phyloP scores from a whole-genome alignment of 257 asterid genomes.

The Solanum peruvianum region DNA sequence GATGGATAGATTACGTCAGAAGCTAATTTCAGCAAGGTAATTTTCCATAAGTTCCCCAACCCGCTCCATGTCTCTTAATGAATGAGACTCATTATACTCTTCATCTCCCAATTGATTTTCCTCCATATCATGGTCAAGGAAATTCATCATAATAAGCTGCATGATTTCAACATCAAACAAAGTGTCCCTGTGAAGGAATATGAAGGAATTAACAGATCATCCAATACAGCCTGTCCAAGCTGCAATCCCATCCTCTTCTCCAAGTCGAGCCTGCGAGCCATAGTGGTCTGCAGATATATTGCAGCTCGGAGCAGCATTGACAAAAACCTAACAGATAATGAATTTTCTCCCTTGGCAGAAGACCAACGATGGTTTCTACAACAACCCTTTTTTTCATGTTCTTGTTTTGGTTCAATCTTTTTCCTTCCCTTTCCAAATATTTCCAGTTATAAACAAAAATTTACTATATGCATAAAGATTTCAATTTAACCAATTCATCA shows the following conservation, averaged over 20 bases:
- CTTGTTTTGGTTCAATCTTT: constrained; percentile 54
- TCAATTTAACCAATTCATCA: neutral
- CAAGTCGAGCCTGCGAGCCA: constrained; percentile 72
- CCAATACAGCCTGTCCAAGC: constrained; percentile 69
- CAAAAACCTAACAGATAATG: constrained; percentile 66
- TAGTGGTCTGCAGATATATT: constrained; percentile 60
- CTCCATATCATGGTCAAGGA: constrained; percentile 45
- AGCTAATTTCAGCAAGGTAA: constrained; percentile 59
- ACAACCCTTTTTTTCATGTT: constrained; percentile 74
- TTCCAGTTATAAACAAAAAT: constrained; percentile 32
- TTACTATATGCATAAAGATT: neutral
- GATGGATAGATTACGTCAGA: constrained; percentile 53
- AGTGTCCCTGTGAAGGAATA: constrained; percentile 62
- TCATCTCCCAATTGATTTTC: constrained; percentile 26
- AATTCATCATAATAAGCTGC: constrained; percentile 47
- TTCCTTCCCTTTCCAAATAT: constrained; percentile 63
- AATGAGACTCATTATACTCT: constrained; percentile 13
- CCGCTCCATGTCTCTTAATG: constrained; percentile 30
- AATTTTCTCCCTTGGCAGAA: constrained; percentile 67
- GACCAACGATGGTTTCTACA: constrained; percentile 70
- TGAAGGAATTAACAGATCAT: constrained; percentile 65
- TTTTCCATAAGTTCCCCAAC: constrained; percentile 59
- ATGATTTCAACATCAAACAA: constrained; percentile 62
- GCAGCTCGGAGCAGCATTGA: constrained; percentile 86
- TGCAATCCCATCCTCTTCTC: constrained; percentile 74